Base-by-base conservation (phyloP, 1,139 yeast genomes). In the Torulaspora globosa region DNA sequence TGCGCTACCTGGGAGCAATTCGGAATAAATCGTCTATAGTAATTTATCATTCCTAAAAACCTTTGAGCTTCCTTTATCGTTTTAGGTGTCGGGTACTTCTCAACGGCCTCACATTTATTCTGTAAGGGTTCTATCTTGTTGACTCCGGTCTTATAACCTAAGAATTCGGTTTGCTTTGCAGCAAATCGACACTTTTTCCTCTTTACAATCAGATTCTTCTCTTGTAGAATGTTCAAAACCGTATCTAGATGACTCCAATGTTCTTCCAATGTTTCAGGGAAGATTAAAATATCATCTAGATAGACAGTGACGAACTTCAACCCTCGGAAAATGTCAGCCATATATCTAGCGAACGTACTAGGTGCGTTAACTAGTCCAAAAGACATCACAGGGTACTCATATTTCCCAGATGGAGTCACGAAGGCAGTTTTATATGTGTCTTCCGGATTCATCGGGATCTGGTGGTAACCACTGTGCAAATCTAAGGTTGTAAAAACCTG, bases 401-500 rank as follows among this genome's bases (percentile, higher is more conserved):
- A 28, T 10, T 28, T 28, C n/a, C 30, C 30, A 10, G 14, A 28
- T 28, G 30, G 30, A 10, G 14, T 28, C 2, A 28, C 30, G 14
- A 28, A 28, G 30, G n/a, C 52, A 10, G 53, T 54, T 27, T 47
- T 44, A 24, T 26, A 30, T 10, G 30, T 10, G 8, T 37, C 46
- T 30, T 39, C 43, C 21, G 31, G 12, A 3, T 26, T 26, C 31
- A 54, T 42, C 8, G 53, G 54, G 8, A 54, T 44, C 34, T 52
- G 57, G 27, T 53, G 54, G 26, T 53, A 51, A 2, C 52, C 53
- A 24, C 45, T 39, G 21, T 49, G 51, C 24, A 55, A 30, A 29
- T 52, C 54, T 1, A 53, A 21, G 1, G 46, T 49, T 8, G 50
- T 29, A 34, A 46, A 51, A 3, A 49, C 28, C 14, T 30, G 14